These are phyloP conservation scores for Chaetoscypha palmicola DNA, from an alignment of 2,329 filamentous ascomycete species.

Conservation along the genomic window DNA sequence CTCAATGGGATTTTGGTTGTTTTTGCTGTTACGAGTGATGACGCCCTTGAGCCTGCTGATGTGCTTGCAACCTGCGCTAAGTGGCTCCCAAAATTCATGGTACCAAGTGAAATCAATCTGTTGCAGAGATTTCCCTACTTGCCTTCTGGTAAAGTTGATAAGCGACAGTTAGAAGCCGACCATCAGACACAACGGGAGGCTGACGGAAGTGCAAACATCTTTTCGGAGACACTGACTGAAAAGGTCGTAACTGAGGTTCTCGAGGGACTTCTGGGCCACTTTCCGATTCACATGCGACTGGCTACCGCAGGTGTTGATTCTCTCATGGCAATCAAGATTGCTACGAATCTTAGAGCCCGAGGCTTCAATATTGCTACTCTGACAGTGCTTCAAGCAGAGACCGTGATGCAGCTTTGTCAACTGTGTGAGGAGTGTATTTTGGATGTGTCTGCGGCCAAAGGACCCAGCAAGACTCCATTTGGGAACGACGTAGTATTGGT, in stretches of 20 bases:
- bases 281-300: conserved; percentile 36
- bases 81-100: conserved; percentile 80
- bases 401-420: conserved; percentile 34
- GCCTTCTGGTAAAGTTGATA: conserved; percentile 78
- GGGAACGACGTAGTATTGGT: conserved; percentile 2
- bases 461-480: neutral
- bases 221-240: conserved; percentile 25
- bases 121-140: conserved; percentile 63
- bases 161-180: conserved; percentile 51
- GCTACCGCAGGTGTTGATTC: conserved; percentile 59
- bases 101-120: conserved; percentile 66
- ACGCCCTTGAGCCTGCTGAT: conserved; percentile 31
- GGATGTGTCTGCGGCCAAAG: neutral
- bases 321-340: conserved; percentile 53
- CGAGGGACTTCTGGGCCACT: conserved; percentile 22
- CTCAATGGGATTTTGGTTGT: conserved; percentile 62
- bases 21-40: conserved; percentile 46
- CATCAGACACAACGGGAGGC: conserved; percentile 36
- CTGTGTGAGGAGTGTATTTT: conserved; percentile 27
- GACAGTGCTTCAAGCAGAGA: conserved; percentile 53
- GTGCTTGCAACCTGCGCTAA: conserved; percentile 55
- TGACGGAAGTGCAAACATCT: conserved; percentile 9
- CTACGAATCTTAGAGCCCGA: conserved; percentile 52
- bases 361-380: conserved; percentile 51
- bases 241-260: conserved; percentile 17